A percentile compares a stretch with the other conserved stretches of the same genome.
These are phyloP conservation scores for Cutaneotrichosporon sp. DNA, from an alignment of 1,284 basidiomycete genomes.

Conservation along the genomic window DNA sequence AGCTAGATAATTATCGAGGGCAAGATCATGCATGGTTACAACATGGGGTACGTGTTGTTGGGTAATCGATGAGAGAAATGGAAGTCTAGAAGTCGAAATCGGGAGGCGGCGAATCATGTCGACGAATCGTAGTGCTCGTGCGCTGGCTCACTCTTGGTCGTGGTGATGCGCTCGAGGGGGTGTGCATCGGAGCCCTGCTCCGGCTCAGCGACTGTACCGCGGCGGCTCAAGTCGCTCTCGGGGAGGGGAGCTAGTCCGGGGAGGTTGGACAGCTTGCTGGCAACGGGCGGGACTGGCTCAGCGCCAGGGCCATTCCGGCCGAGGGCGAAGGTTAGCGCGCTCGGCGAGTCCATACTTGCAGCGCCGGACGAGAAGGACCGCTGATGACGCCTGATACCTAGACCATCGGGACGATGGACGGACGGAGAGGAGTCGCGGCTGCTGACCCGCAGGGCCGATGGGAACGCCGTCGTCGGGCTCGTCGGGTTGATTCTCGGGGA, in stretches of 20 bases:
- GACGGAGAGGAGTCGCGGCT: constrained; percentile 2
- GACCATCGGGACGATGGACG: neutral
- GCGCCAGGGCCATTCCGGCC: neutral
- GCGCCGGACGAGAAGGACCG: neutral
- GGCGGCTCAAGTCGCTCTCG: neutral
- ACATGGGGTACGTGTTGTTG: neutral
- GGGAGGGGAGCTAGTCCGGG: neutral
- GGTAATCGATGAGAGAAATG: too few species aligned
- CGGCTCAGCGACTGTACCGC: neutral
- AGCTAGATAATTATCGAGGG: neutral
- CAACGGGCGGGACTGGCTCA: neutral
- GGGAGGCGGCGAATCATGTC: too few species aligned
- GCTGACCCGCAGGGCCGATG: too few species aligned
- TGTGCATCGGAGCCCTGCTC: too few species aligned
- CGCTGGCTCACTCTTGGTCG: neutral
- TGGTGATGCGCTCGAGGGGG: too few species aligned
- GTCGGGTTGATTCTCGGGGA: neutral
- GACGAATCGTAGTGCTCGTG: too few species aligned
- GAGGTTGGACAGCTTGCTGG: neutral
- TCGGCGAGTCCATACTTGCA: neutral
- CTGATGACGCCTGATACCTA: neutral
- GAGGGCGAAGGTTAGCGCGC: neutral
- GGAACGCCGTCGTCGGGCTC: too few species aligned
- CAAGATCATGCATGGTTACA: constrained; percentile 1
- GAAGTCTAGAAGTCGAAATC: neutral